Evolutionary conservation across 139 green algal genomes (phyloP).

Genomic region (Volvox reticuliferus): DNA sequence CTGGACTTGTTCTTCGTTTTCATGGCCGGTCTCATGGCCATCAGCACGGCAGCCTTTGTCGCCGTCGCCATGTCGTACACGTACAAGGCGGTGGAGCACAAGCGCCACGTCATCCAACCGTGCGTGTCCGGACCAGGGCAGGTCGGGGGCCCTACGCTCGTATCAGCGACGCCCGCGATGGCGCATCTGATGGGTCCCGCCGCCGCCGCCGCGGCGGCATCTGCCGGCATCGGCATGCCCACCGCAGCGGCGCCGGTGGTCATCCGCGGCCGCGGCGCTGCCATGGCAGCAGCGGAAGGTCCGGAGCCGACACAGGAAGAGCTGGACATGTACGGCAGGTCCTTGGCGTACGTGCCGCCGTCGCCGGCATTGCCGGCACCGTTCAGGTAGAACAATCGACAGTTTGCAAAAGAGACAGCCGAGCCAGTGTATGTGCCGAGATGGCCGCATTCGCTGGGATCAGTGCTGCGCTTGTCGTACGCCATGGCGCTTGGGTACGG

Average conservation of each 20-base stretch:
- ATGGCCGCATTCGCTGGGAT: too few species aligned
- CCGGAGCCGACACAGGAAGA: conserved; percentile 39
- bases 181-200: conserved; percentile 6
- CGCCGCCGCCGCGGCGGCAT: neutral
- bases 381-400: conserved; percentile 63
- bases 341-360: conserved; percentile 70
- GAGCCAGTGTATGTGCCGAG: too few species aligned
- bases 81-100: conserved; percentile 89
- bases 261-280: neutral
- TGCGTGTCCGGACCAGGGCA: neutral
- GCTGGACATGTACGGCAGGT: conserved; percentile 60
- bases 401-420: too few species aligned
- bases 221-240: neutral
- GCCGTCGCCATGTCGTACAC: conserved; percentile 76
- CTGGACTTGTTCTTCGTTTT: conserved; percentile 88
- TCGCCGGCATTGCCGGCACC: conserved; percentile 77
- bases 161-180: neutral
- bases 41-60: conserved; percentile 77
- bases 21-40: conserved; percentile 71
- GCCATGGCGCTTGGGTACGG: too few species aligned
- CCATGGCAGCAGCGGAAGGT: neutral
- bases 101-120: conserved; percentile 36
- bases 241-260: neutral
- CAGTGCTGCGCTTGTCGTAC: too few species aligned
- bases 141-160: neutral